These are phyloP conservation scores for Excoecaria cochinchinensis DNA, from an alignment of 345 rosid species.

Conservation along the genomic window DNA sequence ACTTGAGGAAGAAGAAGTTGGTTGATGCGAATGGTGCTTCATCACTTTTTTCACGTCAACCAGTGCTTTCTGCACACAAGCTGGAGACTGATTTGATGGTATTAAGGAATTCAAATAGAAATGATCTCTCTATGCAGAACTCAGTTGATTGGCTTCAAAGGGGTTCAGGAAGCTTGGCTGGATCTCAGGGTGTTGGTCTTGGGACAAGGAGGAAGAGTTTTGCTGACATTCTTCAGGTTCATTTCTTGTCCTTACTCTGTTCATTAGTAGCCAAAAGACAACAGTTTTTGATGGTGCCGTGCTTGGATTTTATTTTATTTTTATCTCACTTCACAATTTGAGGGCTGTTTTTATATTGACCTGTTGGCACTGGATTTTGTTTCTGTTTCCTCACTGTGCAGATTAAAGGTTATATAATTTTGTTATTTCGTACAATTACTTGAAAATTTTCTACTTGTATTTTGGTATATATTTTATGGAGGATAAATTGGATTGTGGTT, in stretches of 20 bases:
- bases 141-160: conserved; percentile 50
- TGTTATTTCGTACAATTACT: neutral
- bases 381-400: neutral
- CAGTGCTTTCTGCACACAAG: conserved; percentile 55
- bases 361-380: neutral
- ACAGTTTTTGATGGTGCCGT: neutral
- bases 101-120: conserved; percentile 53
- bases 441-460: neutral
- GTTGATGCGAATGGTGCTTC: conserved; percentile 39
- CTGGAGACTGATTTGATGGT: conserved; percentile 65
- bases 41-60: conserved; percentile 76
- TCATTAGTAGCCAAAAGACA: neutral
- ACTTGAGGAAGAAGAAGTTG: conserved; percentile 48
- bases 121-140: conserved; percentile 38
- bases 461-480: neutral
- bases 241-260: conserved; percentile 2
- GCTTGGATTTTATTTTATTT: neutral
- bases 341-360: neutral
- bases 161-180: conserved; percentile 40
- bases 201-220: conserved; percentile 89
- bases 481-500: neutral
- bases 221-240: conserved; percentile 93
- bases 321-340: neutral
- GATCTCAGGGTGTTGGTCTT: conserved; percentile 46
- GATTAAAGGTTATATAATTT: neutral